Base-by-base conservation (phyloP, 495 filamentous ascomycete species). In the Pseudoneurospora amorphoporcata region DNA sequence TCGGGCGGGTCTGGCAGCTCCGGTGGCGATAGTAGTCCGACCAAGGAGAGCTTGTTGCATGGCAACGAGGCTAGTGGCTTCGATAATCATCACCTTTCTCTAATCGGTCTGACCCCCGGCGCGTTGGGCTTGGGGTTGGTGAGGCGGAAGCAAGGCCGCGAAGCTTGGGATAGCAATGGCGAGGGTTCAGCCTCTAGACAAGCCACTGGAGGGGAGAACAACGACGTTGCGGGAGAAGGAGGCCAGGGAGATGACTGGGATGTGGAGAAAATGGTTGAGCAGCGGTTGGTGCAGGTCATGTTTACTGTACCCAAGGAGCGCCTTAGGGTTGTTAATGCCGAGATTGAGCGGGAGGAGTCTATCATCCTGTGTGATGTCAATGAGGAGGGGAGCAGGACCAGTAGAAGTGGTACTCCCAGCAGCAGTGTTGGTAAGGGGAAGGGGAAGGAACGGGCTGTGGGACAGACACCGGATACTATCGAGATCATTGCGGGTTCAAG, bases 291-390 rank as follows among this genome's bases (percentile, higher is more conserved):
- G 73, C 95, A 98, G 82, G 88, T 96, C 73, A 96, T 96, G 84
- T 98, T 96, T 80, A 97, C 94, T 1, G 92, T 97, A 72, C 95
- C 95, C 68, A 91, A 89, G 79, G 91, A 94, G 82, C 88, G 86
- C 79, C 78, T 98, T 75, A 84, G 95, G 69, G 93, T 98, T 14
- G 94, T 97, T 9, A 98, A 98, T 82, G 88, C 84, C 73, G 84
- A 82, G 79, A 82, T 82, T 71, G 84, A 81, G 82, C 84, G 78
- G 73, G 83, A 78, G 77, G 82, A 79, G 83, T 61, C 53, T 32
- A 61, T 61, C 29, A 32, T 61, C 16, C 12, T 61, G 23, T 61
- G 53, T 32, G 53, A 61, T 61, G 53, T 61, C 53, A 61, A 61
- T 32, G 23, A 61, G 0, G 53, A 16, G 53, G 23, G 53, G 0